Evolutionary conservation across 1,284 basidiomycete genomes (phyloP).

Genomic region (Rhodofomes roseus): DNA sequence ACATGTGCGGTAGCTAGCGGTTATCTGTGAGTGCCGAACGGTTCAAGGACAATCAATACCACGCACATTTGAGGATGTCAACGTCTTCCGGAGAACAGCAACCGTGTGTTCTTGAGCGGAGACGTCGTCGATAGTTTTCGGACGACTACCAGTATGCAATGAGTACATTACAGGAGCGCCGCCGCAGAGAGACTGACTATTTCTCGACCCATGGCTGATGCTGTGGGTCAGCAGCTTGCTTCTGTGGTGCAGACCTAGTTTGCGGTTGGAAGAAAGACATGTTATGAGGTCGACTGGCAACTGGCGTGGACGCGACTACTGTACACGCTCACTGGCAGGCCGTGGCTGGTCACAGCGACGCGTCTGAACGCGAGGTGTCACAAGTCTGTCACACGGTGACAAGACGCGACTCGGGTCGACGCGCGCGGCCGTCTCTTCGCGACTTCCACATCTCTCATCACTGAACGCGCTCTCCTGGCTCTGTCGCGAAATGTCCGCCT

Average conservation of each 20-base stretch:
- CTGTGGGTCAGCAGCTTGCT: conserved; percentile 50
- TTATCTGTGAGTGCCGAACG: too few species aligned
- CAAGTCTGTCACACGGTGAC: conserved; percentile 17
- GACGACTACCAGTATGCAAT: conserved; percentile 58
- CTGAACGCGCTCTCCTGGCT: background rate
- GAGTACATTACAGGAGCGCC: background rate
- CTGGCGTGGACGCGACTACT: background rate
- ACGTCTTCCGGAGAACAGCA: conserved; percentile 85
- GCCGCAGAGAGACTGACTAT: conserved; percentile 55
- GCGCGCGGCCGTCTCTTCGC: background rate
- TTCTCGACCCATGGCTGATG: conserved; percentile 98
- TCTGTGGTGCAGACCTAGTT: conserved; percentile 36
- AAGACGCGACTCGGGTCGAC: conserved; percentile 15
- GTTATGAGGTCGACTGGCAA: background rate
- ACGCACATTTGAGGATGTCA: conserved; percentile 86
- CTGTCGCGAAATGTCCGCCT: background rate
- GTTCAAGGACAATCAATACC: too few species aligned
- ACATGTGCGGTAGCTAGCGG: conserved; percentile 92
- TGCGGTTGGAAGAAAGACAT: conserved; percentile 56
- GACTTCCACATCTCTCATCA: background rate
- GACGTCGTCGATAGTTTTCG: conserved; percentile 97
- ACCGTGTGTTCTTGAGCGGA: conserved; percentile 97
- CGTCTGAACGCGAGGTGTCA: conserved; percentile 20
- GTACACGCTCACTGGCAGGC: background rate
- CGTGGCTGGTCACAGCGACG: background rate